phyloP scores from a whole-genome alignment of 176 grass and related monocot genomes.

The Eremochloa ophiuroides region DNA sequence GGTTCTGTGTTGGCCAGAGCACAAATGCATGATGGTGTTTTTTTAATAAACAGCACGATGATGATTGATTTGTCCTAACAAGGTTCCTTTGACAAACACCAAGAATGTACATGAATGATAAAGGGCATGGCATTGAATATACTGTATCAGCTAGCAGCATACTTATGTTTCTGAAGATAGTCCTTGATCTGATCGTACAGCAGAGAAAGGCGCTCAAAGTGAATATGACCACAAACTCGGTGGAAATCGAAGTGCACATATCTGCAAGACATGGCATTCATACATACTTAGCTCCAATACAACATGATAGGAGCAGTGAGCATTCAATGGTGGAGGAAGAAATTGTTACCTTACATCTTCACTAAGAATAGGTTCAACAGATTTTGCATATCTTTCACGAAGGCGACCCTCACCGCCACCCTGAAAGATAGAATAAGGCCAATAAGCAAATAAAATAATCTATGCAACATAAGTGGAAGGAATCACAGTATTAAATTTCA shows the following conservation, averaged over 20 bases:
- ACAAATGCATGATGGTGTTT: too few relatives aligned
- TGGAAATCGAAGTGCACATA: constrained; percentile 98
- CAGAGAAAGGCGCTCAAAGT: constrained; percentile 92
- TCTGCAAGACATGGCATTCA: constrained; percentile 45
- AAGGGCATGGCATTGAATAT: not conserved
- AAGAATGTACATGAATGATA: constrained; percentile 10
- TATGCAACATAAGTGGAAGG: not conserved
- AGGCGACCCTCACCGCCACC: constrained; percentile 85
- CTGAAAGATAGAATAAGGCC: constrained; percentile 38
- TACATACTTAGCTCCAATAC: constrained; percentile 12
- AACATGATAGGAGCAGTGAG: not conserved
- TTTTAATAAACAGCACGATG: too few relatives aligned
- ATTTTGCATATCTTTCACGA: constrained; percentile 69
- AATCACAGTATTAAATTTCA: constrained; percentile 10
- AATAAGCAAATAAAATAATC: constrained; percentile 16
- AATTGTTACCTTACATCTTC: constrained; percentile 77
- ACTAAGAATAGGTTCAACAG: constrained; percentile 69
- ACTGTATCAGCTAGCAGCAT: constrained; percentile 26
- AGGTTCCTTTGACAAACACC: not conserved
- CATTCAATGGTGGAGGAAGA: constrained; percentile 14
- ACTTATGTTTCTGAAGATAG: constrained; percentile 80
- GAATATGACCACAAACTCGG: constrained; percentile 84
- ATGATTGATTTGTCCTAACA: not conserved
- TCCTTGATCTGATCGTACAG: constrained; percentile 86
- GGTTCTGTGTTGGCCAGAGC: not conserved